Conservation (phyloP, 352 stramenopile genomes). For the Globisporangium radiosum region DNA sequence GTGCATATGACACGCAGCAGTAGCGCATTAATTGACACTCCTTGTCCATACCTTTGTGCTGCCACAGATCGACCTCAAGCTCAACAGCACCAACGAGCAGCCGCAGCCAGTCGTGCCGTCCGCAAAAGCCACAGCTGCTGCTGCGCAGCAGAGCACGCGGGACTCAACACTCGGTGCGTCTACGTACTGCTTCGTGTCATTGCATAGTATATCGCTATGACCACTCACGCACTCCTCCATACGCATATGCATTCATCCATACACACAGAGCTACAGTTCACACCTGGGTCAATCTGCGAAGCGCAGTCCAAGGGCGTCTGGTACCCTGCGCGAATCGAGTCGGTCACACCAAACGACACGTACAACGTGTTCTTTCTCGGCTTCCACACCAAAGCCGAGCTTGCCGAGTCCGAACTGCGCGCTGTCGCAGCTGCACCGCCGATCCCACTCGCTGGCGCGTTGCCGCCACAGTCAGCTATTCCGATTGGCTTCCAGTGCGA, state of each 20-base stretch:
- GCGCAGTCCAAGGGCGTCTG: conserved; percentile 57
- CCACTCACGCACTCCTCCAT: not conserved
- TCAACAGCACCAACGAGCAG: conserved; percentile 5
- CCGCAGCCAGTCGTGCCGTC: not conserved
- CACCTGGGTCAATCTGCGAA: conserved; percentile 45
- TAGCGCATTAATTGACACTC: too few species aligned
- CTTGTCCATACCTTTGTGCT: too few species aligned
- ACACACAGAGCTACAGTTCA: conserved; percentile 31
- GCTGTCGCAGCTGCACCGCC: conserved; percentile 16
- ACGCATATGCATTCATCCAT: conserved; percentile 1
- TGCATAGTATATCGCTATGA: too few species aligned
- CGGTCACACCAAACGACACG: conserved; percentile 38
- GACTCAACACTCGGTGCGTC: conserved; percentile 3
- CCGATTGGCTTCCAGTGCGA: conserved; percentile 51
- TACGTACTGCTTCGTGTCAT: not conserved
- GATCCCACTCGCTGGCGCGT: conserved; percentile 19
- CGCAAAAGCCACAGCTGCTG: not conserved
- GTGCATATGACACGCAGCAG: not conserved
- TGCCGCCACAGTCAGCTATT: conserved; percentile 37
- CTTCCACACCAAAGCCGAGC: conserved; percentile 55
- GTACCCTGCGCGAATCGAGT: conserved; percentile 63
- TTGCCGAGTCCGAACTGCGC: conserved; percentile 35
- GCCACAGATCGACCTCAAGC: conserved; percentile 20
- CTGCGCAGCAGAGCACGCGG: not conserved
- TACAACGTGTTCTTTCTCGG: conserved; percentile 75